These are phyloP conservation scores for Suhomyces canberraensis DNA, from an alignment of 805 yeast species.

Conservation along the genomic window DNA sequence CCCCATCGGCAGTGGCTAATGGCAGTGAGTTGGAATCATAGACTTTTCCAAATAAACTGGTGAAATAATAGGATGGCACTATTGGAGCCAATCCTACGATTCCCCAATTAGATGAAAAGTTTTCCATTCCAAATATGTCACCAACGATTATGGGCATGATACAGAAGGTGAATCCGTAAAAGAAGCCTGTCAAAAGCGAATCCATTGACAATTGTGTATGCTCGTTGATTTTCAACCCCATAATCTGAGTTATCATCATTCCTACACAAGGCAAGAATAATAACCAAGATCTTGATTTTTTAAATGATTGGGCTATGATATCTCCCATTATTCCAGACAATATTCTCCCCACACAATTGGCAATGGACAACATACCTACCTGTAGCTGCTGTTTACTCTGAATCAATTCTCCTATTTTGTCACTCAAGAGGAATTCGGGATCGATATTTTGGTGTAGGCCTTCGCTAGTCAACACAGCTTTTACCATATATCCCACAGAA, in stretches of 20 bases:
- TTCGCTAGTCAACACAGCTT: constrained; percentile 27
- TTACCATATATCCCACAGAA: constrained; percentile 45
- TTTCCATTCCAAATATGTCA: constrained; percentile 66
- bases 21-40: constrained; percentile 49
- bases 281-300: constrained; percentile 51
- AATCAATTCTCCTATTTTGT: constrained; percentile 29
- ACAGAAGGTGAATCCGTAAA: constrained; percentile 72
- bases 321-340: constrained; percentile 65
- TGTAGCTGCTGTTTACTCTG: constrained; percentile 65
- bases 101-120: constrained; percentile 75
- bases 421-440: constrained; percentile 1
- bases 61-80: constrained; percentile 55
- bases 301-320: constrained; percentile 43
- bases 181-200: constrained; percentile 61
- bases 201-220: constrained; percentile 43
- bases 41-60: constrained; percentile 58
- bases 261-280: constrained; percentile 51
- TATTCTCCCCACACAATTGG: constrained; percentile 66
- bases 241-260: constrained; percentile 47
- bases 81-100: constrained; percentile 64
- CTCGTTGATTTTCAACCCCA: constrained; percentile 36
- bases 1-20: constrained; percentile 7
- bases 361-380: constrained; percentile 66
- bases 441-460: background rate
- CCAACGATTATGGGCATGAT: constrained; percentile 74